Evolutionary conservation across 345 rosid species (phyloP).

Genomic region (Zanthoxylum bungeanum): DNA sequence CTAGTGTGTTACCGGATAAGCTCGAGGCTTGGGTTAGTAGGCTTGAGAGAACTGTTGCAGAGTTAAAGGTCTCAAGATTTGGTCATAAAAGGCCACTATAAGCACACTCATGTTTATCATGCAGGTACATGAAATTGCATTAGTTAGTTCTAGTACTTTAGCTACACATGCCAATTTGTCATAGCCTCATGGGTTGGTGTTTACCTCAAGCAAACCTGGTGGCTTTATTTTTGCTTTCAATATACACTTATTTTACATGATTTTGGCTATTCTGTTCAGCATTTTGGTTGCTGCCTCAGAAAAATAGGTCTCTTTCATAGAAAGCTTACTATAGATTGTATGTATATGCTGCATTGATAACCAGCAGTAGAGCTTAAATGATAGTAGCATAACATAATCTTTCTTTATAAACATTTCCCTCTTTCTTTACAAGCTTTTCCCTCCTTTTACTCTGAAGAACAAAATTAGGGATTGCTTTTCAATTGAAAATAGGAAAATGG

Average conservation of each 20-base stretch:
- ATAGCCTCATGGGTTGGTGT: neutral
- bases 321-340: neutral
- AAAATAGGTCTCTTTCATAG: neutral
- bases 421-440: no score
- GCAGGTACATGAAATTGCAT: neutral
- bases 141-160: neutral
- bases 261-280: neutral
- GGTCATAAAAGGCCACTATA: neutral
- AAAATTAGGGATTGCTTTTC: no score
- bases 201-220: neutral
- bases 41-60: neutral
- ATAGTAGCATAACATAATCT: no score
- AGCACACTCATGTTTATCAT: neutral
- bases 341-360: neutral
- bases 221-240: neutral
- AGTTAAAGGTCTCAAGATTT: neutral
- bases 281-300: neutral
- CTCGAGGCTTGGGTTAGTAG: neutral
- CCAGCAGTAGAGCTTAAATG: no score
- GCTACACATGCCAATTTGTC: neutral
- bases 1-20: neutral
- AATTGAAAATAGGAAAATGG: no score
- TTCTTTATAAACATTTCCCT: no score
- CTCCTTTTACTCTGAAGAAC: no score
- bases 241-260: neutral